Conservation (phyloP, 148 eudicot species). For the Silene latifolia region DNA sequence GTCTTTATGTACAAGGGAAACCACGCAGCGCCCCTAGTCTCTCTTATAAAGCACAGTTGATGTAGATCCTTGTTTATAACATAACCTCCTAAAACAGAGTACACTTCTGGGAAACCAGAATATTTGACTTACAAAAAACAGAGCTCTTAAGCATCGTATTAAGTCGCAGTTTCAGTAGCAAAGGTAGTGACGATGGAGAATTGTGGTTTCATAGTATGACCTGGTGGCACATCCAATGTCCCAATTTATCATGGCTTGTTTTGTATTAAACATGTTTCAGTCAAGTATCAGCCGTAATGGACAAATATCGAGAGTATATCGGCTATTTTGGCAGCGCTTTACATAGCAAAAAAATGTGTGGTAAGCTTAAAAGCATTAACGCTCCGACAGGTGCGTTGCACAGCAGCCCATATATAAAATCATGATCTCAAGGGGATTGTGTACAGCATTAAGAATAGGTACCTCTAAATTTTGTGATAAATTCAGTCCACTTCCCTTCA, state of each 20-base stretch:
- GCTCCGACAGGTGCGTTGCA: not conserved
- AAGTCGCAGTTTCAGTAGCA: not conserved
- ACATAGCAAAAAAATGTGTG: not conserved
- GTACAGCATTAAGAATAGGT: conserved; percentile 14
- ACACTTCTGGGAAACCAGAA: not conserved
- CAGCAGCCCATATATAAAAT: not conserved
- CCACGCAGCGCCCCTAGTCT: not conserved
- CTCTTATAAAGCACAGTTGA: not conserved
- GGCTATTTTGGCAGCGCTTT: not conserved
- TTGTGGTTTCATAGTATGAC: not conserved
- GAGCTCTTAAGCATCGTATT: not conserved
- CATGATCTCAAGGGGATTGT: not conserved
- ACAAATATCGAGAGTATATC: not conserved
- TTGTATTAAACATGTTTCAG: not conserved
- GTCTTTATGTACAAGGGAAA: not conserved
- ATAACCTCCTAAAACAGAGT: conserved; percentile 6
- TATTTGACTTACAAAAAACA: not conserved
- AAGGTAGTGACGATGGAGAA: not conserved
- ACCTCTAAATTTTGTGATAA: conserved; percentile 86
- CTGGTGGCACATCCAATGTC: not conserved
- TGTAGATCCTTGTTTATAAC: not conserved
- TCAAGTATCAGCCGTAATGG: not conserved
- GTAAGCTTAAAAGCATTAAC: not conserved
- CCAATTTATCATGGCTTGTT: not conserved
- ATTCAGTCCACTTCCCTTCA: conserved; percentile 59